A percentile compares a stretch with the other conserved stretches of the same genome.
These are phyloP conservation scores for Epichloe gansuensis DNA, from an alignment of 2,329 filamentous ascomycete genomes.

Conservation along the genomic window DNA sequence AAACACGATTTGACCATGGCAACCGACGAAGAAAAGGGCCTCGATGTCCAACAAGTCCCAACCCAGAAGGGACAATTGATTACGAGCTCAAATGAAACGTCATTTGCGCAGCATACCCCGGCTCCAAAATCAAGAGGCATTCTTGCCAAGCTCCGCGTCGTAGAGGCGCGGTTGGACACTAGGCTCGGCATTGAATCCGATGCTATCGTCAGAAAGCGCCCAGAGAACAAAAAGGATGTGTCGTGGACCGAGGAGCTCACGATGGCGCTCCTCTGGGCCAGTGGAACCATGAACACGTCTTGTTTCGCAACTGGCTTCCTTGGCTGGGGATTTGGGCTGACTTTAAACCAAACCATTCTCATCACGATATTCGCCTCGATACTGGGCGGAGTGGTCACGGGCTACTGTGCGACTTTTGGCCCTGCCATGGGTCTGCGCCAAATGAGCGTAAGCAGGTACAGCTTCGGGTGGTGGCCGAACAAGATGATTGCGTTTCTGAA, in stretches of 20 bases:
- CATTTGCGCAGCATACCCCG: too few species aligned
- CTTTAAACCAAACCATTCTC: constrained; percentile 29
- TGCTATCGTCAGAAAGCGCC: constrained; percentile 31
- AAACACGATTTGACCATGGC: neutral
- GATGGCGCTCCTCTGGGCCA: constrained; percentile 42
- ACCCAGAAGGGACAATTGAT: neutral
- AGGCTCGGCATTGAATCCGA: constrained; percentile 37
- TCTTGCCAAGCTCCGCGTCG: constrained; percentile 25
- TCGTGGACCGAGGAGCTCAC: constrained; percentile 28
- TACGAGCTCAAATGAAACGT: neutral
- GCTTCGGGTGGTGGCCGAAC: constrained; percentile 38
- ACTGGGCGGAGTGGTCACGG: constrained; percentile 20
- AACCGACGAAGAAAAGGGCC: constrained; percentile 1
- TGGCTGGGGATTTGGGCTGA: constrained; percentile 35
- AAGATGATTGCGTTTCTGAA: constrained; percentile 35
- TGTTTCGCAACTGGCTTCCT: constrained; percentile 41
- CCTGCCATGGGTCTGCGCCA: constrained; percentile 37
- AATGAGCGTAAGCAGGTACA: constrained; percentile 36
- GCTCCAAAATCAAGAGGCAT: constrained; percentile 12
- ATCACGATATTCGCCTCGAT: constrained; percentile 35
- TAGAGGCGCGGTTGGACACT: constrained; percentile 31
- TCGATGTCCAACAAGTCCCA: neutral
- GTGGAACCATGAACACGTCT: constrained; percentile 36
- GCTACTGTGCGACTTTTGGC: constrained; percentile 38
- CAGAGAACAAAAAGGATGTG: constrained; percentile 25